Base-by-base conservation (phyloP, 164 flowering plant genomes). In the Liquidambar formosana region DNA sequence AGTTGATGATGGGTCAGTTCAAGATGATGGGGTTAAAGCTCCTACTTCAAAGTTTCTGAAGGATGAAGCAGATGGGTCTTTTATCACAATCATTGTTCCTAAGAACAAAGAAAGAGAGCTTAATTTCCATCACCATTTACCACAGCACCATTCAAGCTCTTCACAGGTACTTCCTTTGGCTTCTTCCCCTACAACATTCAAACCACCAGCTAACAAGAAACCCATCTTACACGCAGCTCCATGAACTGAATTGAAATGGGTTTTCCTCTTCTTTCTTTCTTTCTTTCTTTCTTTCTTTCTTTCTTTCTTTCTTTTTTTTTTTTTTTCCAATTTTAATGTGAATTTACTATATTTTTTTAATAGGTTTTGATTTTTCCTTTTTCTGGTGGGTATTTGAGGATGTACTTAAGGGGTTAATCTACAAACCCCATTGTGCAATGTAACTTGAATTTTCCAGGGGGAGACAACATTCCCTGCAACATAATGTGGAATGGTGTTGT, bases 31-130 rank as follows among this genome's bases (percentile, higher is more conserved):
- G n/a, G n/a, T n/a, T n/a, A n/a, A n/a, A n/a, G n/a, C n/a, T n/a
- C n/a, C n/a, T n/a, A n/a, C n/a, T n/a, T n/a, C n/a, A n/a, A n/a
- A n/a, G n/a, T n/a, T 57, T 43, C 2, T 27, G 65, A 38, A 67
- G 53, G 74, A 71, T 18, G 78, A 74, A 12, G 78, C 74, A 57
- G 76, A 75, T 61, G 78, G 73, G 6, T 53, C 73, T 66, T 77
- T 69, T 46, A 77, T 77, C 59, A 80, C 76, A 10, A 75, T 80
- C 41, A 64, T 64, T 51, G 77, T 77, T 67, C 81, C 72, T 56
- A 74, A 58, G 51, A 51, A 68, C 73, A 66, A 57, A 64, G 74
- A 63, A 18, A 43, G 25, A 23, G 66, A 61, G 64, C 64, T 75
- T 15, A 60, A 61, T 70, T 57, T 28, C 14, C 68, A n/a, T 25